phyloP scores from a whole-genome alignment of 2,329 filamentous ascomycete genomes.

The Sporothrix phasma region DNA sequence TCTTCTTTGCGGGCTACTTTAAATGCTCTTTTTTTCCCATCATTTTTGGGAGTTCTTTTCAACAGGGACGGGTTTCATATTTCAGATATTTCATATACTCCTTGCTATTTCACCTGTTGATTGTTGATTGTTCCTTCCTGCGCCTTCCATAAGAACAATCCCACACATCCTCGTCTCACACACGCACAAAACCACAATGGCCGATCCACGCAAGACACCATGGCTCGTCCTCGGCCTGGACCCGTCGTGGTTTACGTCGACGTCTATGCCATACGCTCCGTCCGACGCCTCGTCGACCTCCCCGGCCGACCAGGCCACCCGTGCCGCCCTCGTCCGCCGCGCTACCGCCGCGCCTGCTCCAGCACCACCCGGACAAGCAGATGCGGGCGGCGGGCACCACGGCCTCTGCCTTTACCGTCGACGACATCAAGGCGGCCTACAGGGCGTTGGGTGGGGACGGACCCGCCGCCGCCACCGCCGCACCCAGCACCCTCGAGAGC shows the following conservation, averaged over 20 bases:
- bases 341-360: constrained; percentile 58
- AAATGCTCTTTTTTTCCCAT: no score
- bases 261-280: background rate
- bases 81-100: no score
- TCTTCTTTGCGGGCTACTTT: no score
- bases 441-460: constrained; percentile 32
- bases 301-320: constrained; percentile 13
- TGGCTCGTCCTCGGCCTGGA: constrained; percentile 14
- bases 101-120: no score
- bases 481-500: background rate
- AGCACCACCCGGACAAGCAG: constrained; percentile 55
- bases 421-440: constrained; percentile 55
- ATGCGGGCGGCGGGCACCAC: background rate
- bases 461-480: background rate
- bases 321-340: constrained; percentile 44
- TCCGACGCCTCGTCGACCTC: constrained; percentile 26
- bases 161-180: background rate
- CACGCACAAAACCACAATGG: background rate
- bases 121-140: no score
- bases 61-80: no score
- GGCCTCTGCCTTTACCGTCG: constrained; percentile 39
- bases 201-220: background rate
- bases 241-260: background rate
- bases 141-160: no score
- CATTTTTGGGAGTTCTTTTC: no score